phyloP scores from a whole-genome alignment of 1,284 basidiomycete species.

The Cerrena zonata region DNA sequence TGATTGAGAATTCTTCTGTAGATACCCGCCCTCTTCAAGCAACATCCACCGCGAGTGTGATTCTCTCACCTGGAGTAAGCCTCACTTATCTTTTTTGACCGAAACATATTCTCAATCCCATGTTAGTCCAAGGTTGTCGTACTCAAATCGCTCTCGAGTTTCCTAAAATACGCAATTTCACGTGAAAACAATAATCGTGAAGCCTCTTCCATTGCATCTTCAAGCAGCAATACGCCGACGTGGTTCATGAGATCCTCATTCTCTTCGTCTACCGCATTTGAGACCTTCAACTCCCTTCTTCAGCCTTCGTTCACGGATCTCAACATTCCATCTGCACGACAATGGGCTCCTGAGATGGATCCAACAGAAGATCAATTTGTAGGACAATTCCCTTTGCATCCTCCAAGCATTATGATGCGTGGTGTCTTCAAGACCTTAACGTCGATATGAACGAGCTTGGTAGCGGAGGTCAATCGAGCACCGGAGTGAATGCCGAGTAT shows the following conservation, averaged over 20 bases:
- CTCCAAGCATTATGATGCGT: slow-evolving; percentile 18
- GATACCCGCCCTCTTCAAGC: slow-evolving; percentile 40
- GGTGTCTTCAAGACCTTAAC: slow-evolving; percentile 38
- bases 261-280: slow-evolving; percentile 38
- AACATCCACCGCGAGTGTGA: slow-evolving; percentile 58
- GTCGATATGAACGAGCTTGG: slow-evolving; percentile 13
- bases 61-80: slow-evolving; percentile 57
- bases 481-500: slow-evolving; percentile 13
- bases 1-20: slow-evolving; percentile 4
- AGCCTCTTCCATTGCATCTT: not conserved
- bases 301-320: slow-evolving; percentile 10
- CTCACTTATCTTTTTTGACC: slow-evolving; percentile 10
- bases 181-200: slow-evolving; percentile 2
- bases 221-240: slow-evolving; percentile 26
- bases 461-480: not conserved
- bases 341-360: slow-evolving; percentile 19
- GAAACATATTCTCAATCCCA: not conserved
- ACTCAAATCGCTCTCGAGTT: slow-evolving; percentile 24
- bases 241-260: slow-evolving; percentile 57
- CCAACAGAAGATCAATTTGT: slow-evolving; percentile 23
- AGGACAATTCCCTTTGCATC: slow-evolving; percentile 18
- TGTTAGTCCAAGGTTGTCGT: slow-evolving; percentile 43
- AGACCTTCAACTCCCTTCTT: slow-evolving; percentile 41
- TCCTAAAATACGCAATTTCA: slow-evolving; percentile 11
- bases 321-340: not conserved